Evolutionary conservation across 768 basidiomycete genomes (phyloP).

Genomic region (Tulasnella sp.): DNA sequence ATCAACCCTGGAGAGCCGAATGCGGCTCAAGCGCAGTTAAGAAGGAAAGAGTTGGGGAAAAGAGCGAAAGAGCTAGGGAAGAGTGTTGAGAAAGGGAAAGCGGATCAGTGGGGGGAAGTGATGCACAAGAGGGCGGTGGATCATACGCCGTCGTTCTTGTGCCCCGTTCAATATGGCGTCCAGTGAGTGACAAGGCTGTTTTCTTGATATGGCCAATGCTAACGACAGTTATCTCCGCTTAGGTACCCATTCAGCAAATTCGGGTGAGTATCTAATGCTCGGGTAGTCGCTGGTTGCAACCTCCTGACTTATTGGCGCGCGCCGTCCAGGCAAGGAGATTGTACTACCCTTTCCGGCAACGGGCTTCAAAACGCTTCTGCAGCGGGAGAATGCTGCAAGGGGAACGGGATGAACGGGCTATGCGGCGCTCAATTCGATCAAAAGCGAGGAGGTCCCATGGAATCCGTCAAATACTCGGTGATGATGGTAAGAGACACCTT

Average conservation of each 20-base stretch:
- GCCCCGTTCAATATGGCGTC: slow-evolving; percentile 17
- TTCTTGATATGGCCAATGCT: background rate
- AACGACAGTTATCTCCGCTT: too few species aligned
- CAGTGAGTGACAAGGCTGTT: background rate
- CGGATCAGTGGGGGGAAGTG: slow-evolving; percentile 27
- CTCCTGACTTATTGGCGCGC: too few species aligned
- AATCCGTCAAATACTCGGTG: background rate
- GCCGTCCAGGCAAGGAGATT: background rate
- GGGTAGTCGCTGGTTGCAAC: background rate
- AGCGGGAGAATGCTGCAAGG: background rate
- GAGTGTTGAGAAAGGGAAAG: too few species aligned
- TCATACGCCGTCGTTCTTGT: slow-evolving; percentile 2
- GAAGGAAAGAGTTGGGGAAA: too few species aligned
- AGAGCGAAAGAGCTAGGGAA: too few species aligned
- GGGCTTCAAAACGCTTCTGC: background rate
- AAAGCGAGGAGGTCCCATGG: background rate
- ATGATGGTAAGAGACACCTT: background rate
- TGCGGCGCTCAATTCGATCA: background rate
- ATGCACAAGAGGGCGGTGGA: slow-evolving; percentile 20
- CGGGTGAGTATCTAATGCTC: background rate
- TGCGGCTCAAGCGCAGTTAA: background rate
- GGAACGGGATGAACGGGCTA: background rate
- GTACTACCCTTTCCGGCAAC: background rate
- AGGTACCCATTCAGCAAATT: background rate
- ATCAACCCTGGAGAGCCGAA: background rate